phyloP scores from a whole-genome alignment of 2,329 filamentous ascomycete species.

The Fusarium incarnatum region DNA sequence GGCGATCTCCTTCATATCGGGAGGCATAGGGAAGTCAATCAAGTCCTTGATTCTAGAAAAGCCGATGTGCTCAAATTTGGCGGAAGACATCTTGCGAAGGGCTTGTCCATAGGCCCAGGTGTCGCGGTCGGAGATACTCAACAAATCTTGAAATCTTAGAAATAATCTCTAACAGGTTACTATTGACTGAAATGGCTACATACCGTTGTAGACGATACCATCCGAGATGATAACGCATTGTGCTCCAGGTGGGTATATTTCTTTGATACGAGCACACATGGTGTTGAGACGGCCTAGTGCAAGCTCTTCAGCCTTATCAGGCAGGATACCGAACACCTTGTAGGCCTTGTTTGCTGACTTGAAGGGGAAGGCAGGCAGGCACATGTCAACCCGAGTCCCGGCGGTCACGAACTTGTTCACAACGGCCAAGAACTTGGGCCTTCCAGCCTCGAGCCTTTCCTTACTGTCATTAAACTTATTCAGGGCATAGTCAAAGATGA shows the following conservation, averaged over 20 bases:
- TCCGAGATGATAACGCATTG: constrained; percentile 61
- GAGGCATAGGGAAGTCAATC: constrained; percentile 53
- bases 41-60: constrained; percentile 62
- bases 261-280: constrained; percentile 46
- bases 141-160: constrained; percentile 53
- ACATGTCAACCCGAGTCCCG: constrained; percentile 20
- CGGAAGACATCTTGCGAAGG: constrained; percentile 53
- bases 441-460: constrained; percentile 1
- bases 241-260: constrained; percentile 48
- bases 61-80: constrained; percentile 56
- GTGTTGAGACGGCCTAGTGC: constrained; percentile 43
- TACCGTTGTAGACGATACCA: constrained; percentile 66
- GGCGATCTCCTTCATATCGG: constrained; percentile 56
- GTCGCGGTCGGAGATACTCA: constrained; percentile 60
- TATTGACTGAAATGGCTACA: not conserved
- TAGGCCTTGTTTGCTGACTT: constrained; percentile 51
- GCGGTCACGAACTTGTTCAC: not conserved
- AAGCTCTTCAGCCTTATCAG: constrained; percentile 50
- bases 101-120: constrained; percentile 63
- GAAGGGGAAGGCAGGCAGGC: constrained; percentile 50
- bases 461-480: constrained; percentile 20
- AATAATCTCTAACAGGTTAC: not conserved
- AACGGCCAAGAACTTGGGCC: not conserved
- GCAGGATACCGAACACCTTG: constrained; percentile 48
- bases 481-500: constrained; percentile 17